phyloP scores from a whole-genome alignment of 768 basidiomycete species.

The Cystofilobasidium ferigula region DNA sequence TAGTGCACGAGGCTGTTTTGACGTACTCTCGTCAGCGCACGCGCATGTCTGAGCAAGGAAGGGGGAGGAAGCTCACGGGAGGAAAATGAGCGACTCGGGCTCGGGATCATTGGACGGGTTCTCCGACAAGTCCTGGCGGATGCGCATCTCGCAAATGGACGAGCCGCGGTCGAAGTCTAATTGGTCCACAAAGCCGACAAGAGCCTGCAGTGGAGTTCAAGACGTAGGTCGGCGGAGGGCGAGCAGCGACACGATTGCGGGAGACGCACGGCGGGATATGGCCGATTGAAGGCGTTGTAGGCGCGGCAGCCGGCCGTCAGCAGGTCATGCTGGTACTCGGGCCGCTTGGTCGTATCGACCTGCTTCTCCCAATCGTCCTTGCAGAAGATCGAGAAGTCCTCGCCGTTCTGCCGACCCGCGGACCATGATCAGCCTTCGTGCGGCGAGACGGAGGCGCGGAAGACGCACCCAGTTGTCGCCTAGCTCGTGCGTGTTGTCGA shows the following conservation, averaged over 20 bases:
- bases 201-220: not conserved
- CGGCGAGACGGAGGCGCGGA: conserved; percentile 64
- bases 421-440: no score
- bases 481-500: conserved; percentile 53
- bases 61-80: not conserved
- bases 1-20: not conserved
- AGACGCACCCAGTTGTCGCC: conserved; percentile 94
- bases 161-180: not conserved
- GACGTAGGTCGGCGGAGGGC: not conserved
- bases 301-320: conserved; percentile 63
- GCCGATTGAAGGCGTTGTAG: conserved; percentile 67
- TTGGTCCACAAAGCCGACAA: not conserved
- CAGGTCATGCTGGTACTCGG: not conserved
- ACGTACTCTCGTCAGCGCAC: no score
- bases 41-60: no score
- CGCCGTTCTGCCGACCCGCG: conserved; percentile 2
- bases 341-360: not conserved
- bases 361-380: not conserved
- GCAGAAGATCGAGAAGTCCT: conserved; percentile 17
- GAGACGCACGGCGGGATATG: conserved; percentile 48
- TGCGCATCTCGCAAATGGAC: not conserved
- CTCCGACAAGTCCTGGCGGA: not conserved
- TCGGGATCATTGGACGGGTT: not conserved
- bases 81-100: not conserved
- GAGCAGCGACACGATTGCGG: not conserved